A percentile compares a stretch with the other conserved stretches of the same genome.
phyloP scores from a whole-genome alignment of 1,139 yeast genomes.

The Scheffersomyces quercinus region DNA sequence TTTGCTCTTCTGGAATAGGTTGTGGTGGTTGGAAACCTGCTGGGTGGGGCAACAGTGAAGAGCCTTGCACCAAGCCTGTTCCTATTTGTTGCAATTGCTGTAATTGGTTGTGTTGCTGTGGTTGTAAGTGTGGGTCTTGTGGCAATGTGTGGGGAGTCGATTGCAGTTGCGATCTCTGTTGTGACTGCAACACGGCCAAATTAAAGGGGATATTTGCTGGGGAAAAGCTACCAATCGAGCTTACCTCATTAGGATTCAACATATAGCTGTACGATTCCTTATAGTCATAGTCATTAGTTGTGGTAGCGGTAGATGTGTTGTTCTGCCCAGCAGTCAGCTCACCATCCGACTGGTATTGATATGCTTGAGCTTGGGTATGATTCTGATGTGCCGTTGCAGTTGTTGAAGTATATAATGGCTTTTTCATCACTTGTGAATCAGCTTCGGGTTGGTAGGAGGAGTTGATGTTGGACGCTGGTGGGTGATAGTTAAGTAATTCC shows the following conservation, averaged over 20 bases:
- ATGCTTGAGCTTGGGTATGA: conserved; percentile 5
- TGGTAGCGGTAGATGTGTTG: conserved; percentile 3
- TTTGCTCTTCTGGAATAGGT: conserved; percentile 1
- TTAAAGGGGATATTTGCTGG: conserved; percentile 11
- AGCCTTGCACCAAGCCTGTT: not conserved
- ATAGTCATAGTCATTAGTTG: conserved; percentile 9
- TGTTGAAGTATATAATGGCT: not conserved
- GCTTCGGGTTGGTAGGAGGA: conserved; percentile 6
- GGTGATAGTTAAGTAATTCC: conserved; percentile 12
- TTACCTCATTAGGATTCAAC: conserved; percentile 7
- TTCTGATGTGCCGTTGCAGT: not conserved
- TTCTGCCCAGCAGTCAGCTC: conserved; percentile 5
- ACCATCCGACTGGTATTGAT: conserved; percentile 8
- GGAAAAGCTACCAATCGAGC: conserved; percentile 7
- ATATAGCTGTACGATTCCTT: conserved; percentile 12
- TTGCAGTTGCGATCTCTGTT: conserved; percentile 1
- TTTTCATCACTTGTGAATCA: conserved; percentile 7
- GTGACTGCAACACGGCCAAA: conserved; percentile 1
- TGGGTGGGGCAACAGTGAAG: not conserved
- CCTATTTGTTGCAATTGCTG: not conserved
- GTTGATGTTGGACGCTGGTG: not conserved
- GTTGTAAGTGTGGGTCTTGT: conserved; percentile 1
- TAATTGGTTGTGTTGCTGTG: not conserved
- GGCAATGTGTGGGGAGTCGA: conserved; percentile 1
- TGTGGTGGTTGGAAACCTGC: not conserved